Base-by-base conservation (phyloP, 176 grass and related monocot genomes). In the Oropetium thomaeum region DNA sequence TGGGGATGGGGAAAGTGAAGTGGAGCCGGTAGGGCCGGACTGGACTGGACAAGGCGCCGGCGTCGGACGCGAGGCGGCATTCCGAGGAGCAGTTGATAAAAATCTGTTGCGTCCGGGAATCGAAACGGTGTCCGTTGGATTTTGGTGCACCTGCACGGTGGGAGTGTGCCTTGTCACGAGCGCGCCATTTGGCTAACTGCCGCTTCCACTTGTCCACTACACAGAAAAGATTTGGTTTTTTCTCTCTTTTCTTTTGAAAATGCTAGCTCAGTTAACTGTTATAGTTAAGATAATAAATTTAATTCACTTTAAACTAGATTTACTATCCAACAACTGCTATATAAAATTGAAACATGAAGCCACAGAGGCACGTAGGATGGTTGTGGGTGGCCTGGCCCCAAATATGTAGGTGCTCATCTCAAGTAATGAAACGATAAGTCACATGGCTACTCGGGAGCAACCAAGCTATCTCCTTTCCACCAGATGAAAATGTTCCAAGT, bases 51-150 rank as follows among this genome's bases (percentile, higher is more conserved):
- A 25, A 23, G 49, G 23, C 0, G 29, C 20, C 43, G 54, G 72
- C 72, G 72, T 44, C 72, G 73, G 73, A 75, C 73, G 11, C 57
- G 73, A 75, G 27, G n/a, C 40, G 57, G 28, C 0, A 27, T 31
- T 62, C 61, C 28, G 28, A 33, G 28, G 12, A 7, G 73, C 73
- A 48, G 58, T 76, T 63, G 58, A 76, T 62, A 48, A 1, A 10
- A 34, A 23, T 48, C 58, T 58, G 73, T 48, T 48, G 73, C 58
- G 58, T 48, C 73, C 73, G 69, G 11, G 11, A 4, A 49, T 20
- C 45, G 5, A 1, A 20, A 4, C 4, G 49, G 20, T 52, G 23
- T 10, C 53, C 23, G 53, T 58, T 58, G 53, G 53, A 58, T 58
- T 54, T 11, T 37, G 31, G 17, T 10, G n/a, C 1, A 10, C 57